Percentiles rank a stretch among this genome's conserved stretches.
Evolutionary conservation across 495 filamentous ascomycete genomes (phyloP).

Genomic region (Pseudotulostoma volvatum): DNA sequence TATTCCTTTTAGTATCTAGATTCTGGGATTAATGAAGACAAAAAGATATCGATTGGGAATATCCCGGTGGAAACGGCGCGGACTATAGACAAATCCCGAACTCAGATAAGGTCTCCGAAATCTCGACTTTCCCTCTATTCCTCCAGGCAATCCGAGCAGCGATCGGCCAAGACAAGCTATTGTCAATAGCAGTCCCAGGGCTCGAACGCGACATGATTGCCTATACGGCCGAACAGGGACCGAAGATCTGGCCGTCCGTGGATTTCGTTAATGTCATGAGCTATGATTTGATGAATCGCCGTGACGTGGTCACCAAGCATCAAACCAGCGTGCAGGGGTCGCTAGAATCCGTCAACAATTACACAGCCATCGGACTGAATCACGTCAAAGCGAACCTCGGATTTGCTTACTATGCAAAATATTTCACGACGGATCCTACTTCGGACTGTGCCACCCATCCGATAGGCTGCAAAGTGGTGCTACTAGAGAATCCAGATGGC

Average conservation of each 20-base stretch:
- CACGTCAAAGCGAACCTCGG: constrained; percentile 50
- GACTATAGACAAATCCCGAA: constrained; percentile 61
- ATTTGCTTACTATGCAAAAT: constrained; percentile 61
- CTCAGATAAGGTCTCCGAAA: constrained; percentile 39
- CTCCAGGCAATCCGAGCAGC: constrained; percentile 41
- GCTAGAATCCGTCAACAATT: constrained; percentile 39
- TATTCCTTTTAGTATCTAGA: background rate
- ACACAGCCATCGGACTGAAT: constrained; percentile 39
- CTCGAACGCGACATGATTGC: constrained; percentile 55
- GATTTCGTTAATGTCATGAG: constrained; percentile 71
- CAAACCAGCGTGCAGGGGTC: constrained; percentile 43
- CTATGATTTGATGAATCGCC: constrained; percentile 66
- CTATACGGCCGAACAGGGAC: constrained; percentile 45
- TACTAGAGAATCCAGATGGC: constrained; percentile 49
- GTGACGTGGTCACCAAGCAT: constrained; percentile 50
- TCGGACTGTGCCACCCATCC: constrained; percentile 28
- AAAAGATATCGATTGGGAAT: constrained; percentile 68
- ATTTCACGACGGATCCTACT: constrained; percentile 43
- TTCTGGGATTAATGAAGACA: too few species aligned
- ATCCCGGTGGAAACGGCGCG: constrained; percentile 62
- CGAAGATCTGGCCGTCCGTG: constrained; percentile 43
- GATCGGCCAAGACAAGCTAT: constrained; percentile 41
- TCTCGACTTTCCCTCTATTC: constrained; percentile 46
- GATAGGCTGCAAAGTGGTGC: constrained; percentile 44
- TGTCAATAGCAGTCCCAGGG: constrained; percentile 58